Conservation (phyloP, 352 stramenopile genomes). For the Thraustotheca clavata region DNA sequence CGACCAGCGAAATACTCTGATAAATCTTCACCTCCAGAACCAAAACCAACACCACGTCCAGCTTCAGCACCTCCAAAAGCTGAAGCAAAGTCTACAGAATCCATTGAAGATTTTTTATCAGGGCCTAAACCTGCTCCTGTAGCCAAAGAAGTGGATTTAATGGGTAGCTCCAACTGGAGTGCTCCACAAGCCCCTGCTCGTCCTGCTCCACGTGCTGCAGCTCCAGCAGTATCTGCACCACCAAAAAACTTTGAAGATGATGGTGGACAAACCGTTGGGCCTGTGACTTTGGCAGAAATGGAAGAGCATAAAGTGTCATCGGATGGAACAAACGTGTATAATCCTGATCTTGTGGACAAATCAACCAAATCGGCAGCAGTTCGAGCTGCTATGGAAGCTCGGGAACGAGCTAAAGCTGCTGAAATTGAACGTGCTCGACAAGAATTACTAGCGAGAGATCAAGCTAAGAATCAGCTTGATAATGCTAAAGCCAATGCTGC, state of each 20-base stretch:
- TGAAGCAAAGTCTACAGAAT: slow-evolving; percentile 23
- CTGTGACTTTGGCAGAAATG: slow-evolving; percentile 79
- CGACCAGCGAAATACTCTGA: slow-evolving; percentile 65
- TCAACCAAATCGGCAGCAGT: slow-evolving; percentile 68
- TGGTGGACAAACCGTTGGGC: slow-evolving; percentile 63
- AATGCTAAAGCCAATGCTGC: slow-evolving; percentile 45
- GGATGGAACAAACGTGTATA: slow-evolving; percentile 81
- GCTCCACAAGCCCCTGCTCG: slow-evolving; percentile 22
- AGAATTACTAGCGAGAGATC: slow-evolving; percentile 58
- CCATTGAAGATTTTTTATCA: slow-evolving; percentile 69
- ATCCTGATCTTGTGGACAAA: slow-evolving; percentile 76
- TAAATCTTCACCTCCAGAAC: slow-evolving; percentile 23
- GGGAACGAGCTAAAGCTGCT: slow-evolving; percentile 55
- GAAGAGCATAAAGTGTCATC: slow-evolving; percentile 47
- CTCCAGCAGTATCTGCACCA: slow-evolving; percentile 22
- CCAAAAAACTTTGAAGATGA: slow-evolving; percentile 73
- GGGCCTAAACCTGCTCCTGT: slow-evolving; percentile 25
- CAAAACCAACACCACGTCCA: slow-evolving; percentile 21
- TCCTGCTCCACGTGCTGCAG: slow-evolving; percentile 21
- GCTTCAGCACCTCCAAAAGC: background rate
- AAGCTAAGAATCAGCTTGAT: slow-evolving; percentile 40
- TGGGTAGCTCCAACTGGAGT: slow-evolving; percentile 52
- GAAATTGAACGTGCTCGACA: slow-evolving; percentile 70
- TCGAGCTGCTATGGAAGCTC: slow-evolving; percentile 75
- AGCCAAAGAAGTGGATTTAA: slow-evolving; percentile 53